Conservation (phyloP, 139 green algal genomes). For the Mesotaenium endlicherianum region DNA sequence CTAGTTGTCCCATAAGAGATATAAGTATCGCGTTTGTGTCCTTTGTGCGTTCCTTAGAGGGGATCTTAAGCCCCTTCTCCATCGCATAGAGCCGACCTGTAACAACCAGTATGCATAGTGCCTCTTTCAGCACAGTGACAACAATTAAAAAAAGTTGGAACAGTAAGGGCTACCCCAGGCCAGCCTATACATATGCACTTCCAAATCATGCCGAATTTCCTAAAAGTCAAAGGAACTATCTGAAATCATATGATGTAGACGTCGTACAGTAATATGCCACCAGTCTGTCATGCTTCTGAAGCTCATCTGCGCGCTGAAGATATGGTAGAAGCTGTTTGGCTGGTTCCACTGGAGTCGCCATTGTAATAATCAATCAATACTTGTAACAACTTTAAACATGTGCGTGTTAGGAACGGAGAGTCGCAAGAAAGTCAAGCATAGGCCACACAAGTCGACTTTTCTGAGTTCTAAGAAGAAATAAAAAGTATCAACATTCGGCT, state of each 20-base stretch:
- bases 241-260: not conserved
- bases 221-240: not conserved
- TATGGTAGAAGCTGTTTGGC: slow-evolving; percentile 43
- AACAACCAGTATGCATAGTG: not conserved
- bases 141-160: not conserved
- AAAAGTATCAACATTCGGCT: too few species aligned
- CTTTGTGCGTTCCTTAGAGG: slow-evolving; percentile 19
- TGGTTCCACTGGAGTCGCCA: too few species aligned
- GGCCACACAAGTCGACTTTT: too few species aligned
- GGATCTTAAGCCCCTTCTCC: slow-evolving; percentile 36
- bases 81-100: slow-evolving; percentile 50
- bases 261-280: slow-evolving; percentile 55
- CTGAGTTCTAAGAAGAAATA: too few species aligned
- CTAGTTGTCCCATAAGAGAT: slow-evolving; percentile 32
- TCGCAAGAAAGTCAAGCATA: too few species aligned
- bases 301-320: slow-evolving; percentile 53
- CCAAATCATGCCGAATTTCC: not conserved
- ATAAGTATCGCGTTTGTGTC: slow-evolving; percentile 46
- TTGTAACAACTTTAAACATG: too few species aligned
- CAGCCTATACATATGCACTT: not conserved
- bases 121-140: not conserved
- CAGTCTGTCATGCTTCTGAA: slow-evolving; percentile 47
- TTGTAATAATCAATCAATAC: too few species aligned
- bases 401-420: too few species aligned
- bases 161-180: not conserved